Evolutionary conservation across 768 basidiomycete genomes (phyloP).

Genomic region (Russula earlei): DNA sequence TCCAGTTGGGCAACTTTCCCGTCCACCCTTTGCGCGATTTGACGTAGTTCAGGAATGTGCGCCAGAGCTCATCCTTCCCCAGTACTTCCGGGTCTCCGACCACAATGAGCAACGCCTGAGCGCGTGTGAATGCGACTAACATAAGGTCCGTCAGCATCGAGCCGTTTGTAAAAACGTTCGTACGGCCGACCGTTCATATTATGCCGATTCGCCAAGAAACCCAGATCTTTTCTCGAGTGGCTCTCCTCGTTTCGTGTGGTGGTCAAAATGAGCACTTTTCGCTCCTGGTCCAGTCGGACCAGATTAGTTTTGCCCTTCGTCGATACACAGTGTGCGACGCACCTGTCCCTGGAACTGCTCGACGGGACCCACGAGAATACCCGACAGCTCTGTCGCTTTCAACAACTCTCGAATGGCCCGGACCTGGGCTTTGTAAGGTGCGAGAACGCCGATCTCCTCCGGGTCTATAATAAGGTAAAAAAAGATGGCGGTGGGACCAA

Average conservation of each 20-base stretch:
- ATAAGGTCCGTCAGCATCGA: not conserved
- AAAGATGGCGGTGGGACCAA: not conserved
- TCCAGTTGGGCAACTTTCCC: constrained; percentile 34
- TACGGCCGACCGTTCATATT: constrained; percentile 31
- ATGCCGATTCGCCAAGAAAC: constrained; percentile 29
- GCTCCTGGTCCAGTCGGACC: constrained; percentile 25
- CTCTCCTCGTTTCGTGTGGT: constrained; percentile 27
- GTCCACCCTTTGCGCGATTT: constrained; percentile 45
- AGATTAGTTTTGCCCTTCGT: not conserved
- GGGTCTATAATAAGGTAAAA: constrained; percentile 16
- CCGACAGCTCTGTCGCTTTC: constrained; percentile 6
- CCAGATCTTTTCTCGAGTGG: constrained; percentile 24
- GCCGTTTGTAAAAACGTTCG: not conserved
- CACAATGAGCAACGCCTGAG: constrained; percentile 52
- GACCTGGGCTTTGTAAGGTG: constrained; percentile 33
- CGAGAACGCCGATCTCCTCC: constrained; percentile 31
- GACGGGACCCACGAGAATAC: constrained; percentile 29
- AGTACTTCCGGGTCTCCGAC: constrained; percentile 52
- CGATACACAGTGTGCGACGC: not conserved
- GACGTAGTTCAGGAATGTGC: constrained; percentile 47
- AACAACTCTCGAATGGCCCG: constrained; percentile 27
- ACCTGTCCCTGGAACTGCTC: constrained; percentile 39
- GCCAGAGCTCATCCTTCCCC: constrained; percentile 51
- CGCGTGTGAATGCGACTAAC: constrained; percentile 56
- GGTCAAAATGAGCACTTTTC: constrained; percentile 30